Conservation (phyloP, 108 stramenopile genomes). For the Schizochytrium sp. region DNA sequence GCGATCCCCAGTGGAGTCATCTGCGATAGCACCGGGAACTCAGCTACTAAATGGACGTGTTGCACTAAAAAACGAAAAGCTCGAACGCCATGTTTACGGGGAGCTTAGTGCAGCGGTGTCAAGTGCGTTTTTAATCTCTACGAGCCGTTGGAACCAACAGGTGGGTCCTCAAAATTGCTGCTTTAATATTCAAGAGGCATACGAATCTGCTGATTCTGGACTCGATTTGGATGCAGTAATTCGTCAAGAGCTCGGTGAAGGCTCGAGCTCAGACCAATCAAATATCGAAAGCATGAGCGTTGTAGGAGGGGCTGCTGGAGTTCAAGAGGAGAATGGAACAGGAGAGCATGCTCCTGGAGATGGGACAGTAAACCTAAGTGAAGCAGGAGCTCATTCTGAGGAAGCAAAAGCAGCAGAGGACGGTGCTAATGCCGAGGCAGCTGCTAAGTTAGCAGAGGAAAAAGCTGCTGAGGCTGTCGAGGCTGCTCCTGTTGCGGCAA, state of each 20-base stretch:
- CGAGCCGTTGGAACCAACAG: constrained; percentile 30
- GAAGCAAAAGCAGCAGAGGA: constrained; percentile 22
- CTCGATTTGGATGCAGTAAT: constrained; percentile 22
- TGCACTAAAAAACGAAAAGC: neutral
- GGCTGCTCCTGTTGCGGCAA: neutral
- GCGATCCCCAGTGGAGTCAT: neutral
- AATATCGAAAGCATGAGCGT: neutral
- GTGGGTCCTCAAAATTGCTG: neutral
- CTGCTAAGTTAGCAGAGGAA: neutral
- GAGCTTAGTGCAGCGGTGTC: constrained; percentile 44
- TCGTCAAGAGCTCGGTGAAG: constrained; percentile 15
- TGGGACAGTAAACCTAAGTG: no score
- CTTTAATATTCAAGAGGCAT: constrained; percentile 15
- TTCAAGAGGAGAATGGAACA: no score
- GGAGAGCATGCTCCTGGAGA: no score
- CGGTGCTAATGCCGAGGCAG: neutral
- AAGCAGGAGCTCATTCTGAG: neutral
- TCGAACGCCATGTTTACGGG: constrained; percentile 24
- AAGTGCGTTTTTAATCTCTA: neutral
- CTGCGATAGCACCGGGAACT: neutral
- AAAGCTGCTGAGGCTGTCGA: neutral
- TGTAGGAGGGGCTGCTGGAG: no score
- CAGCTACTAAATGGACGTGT: neutral
- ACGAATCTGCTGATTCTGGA: constrained; percentile 10
- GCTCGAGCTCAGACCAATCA: neutral